Conservation (phyloP, 1,284 basidiomycete genomes). For the Sporisorium sorghi region DNA sequence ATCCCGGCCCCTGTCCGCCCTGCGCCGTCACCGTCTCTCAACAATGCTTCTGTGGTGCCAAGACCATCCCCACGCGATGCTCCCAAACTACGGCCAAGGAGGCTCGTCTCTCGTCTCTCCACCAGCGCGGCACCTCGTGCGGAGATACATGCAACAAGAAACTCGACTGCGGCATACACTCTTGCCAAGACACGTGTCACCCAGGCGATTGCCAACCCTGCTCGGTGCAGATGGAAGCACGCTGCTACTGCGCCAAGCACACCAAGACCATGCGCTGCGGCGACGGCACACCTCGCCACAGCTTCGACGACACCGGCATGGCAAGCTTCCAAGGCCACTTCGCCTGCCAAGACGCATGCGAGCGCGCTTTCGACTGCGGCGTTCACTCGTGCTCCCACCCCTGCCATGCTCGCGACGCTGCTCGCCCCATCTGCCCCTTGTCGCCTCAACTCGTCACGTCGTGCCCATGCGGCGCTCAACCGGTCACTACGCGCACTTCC, state of each 20-base stretch:
- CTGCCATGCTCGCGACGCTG: constrained; percentile 55
- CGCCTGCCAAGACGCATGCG: constrained; percentile 55
- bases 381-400: constrained; percentile 55
- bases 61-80: constrained; percentile 59
- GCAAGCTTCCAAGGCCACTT: constrained; percentile 49
- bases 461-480: constrained; percentile 63
- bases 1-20: constrained; percentile 67
- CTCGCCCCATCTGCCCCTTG: constrained; percentile 51
- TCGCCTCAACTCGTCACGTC: constrained; percentile 55
- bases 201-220: constrained; percentile 60
- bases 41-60: constrained; percentile 65
- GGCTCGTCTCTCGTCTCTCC: constrained; percentile 27
- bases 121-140: constrained; percentile 60
- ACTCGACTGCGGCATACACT: constrained; percentile 63
- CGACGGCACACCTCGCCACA: constrained; percentile 42
- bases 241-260: constrained; percentile 65
- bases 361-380: constrained; percentile 59
- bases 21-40: constrained; percentile 64
- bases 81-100: constrained; percentile 55
- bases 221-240: constrained; percentile 33
- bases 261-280: constrained; percentile 58
- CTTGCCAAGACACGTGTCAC: constrained; percentile 60
- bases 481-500: constrained; percentile 35
- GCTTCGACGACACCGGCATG: constrained; percentile 29
- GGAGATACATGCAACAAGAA: constrained; percentile 53